Evolutionary conservation across 768 basidiomycete species (phyloP).

Genomic region (Amanita exitialis): DNA sequence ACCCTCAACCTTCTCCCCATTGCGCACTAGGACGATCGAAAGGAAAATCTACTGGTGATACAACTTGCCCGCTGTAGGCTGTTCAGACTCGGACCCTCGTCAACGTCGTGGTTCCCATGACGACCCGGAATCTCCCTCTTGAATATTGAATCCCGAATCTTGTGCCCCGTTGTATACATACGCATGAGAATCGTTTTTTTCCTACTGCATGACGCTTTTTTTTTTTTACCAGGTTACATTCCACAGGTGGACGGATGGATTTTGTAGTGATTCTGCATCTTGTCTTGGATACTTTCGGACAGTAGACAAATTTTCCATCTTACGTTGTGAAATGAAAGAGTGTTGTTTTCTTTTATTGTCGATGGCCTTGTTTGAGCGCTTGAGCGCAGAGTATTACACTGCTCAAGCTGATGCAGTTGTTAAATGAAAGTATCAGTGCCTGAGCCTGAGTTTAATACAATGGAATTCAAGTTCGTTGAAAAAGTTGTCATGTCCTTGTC

Average conservation of each 20-base stretch:
- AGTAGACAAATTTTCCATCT: not conserved
- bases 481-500: too few species aligned
- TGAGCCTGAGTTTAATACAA: too few species aligned
- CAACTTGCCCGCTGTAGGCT: not conserved
- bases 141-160: too few species aligned
- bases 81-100: not conserved
- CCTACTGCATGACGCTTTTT: not conserved
- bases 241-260: not conserved
- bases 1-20: constrained; percentile 30
- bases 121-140: not conserved
- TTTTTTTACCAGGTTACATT: not conserved
- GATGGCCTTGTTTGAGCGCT: not conserved
- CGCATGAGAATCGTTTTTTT: not conserved
- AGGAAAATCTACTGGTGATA: constrained; percentile 68
- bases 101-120: not conserved
- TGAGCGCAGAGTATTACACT: too few species aligned
- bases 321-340: not conserved
- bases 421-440: too few species aligned
- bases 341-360: not conserved
- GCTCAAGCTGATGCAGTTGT: too few species aligned
- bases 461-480: too few species aligned
- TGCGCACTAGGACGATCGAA: constrained; percentile 49
- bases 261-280: not conserved
- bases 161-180: not conserved
- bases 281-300: not conserved